Conservation (phyloP, 2,329 filamentous ascomycete species). For the Fusarium abutilonis region DNA sequence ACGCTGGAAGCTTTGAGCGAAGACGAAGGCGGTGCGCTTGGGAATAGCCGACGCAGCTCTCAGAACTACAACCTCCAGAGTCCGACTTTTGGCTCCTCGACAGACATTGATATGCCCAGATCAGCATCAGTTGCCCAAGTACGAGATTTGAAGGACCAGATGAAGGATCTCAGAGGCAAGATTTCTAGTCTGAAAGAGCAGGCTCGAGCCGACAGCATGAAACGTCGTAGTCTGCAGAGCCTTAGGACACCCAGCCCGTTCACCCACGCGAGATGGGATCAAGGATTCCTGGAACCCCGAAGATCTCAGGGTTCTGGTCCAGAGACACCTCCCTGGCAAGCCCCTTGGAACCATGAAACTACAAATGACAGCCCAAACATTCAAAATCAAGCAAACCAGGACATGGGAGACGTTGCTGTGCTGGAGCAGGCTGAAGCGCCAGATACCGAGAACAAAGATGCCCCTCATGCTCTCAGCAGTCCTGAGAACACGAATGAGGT, state of each 20-base stretch:
- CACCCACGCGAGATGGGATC: constrained; percentile 67
- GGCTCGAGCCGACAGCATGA: constrained; percentile 80
- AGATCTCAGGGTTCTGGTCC: constrained; percentile 32
- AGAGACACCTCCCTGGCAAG: constrained; percentile 35
- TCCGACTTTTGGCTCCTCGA: constrained; percentile 56
- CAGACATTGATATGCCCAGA: constrained; percentile 65
- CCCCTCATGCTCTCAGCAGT: neutral
- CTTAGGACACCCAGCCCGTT: constrained; percentile 81
- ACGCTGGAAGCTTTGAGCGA: constrained; percentile 65
- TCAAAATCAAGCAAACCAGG: constrained; percentile 4
- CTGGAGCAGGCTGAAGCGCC: constrained; percentile 17
- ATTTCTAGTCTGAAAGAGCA: constrained; percentile 83
- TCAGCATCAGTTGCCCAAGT: constrained; percentile 79
- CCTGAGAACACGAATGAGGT: constrained; percentile 3
- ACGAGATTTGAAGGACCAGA: constrained; percentile 80
- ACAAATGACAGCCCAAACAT: constrained; percentile 23
- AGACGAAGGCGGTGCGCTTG: constrained; percentile 54
- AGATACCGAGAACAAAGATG: constrained; percentile 21
- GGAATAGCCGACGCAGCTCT: constrained; percentile 38
- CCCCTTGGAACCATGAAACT: constrained; percentile 25
- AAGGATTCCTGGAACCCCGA: constrained; percentile 40
- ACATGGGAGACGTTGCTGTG: constrained; percentile 8
- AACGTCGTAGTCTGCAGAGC: constrained; percentile 79
- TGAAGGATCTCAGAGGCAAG: constrained; percentile 85
- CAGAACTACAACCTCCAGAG: constrained; percentile 53